Evolutionary conservation across 2,329 filamentous ascomycete genomes (phyloP), one percentile per base, ranked within the genome.

Genomic region (Alternaria angustiovoidea): DNA sequence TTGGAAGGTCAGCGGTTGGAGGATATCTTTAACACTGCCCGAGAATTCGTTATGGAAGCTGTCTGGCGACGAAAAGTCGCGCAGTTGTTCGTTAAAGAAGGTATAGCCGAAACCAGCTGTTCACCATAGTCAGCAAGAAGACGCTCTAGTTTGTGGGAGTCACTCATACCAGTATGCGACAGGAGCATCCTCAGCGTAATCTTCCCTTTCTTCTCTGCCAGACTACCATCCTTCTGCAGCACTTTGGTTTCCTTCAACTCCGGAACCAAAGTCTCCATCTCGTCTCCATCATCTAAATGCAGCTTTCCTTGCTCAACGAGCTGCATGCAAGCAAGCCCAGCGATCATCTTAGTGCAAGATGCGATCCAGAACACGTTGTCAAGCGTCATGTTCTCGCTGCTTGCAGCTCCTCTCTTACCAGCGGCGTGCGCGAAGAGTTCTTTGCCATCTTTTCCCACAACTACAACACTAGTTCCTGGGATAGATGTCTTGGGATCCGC

Each of bases 281-380:
- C 61, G 2, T 75, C 65, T 22, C 63, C 66, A 51, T 75, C 72
- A 46, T 78, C 73, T 8, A 77, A 44, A 16, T 60, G 59, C 30
- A 77, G 59, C 36, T 70, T 70, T 3, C 70, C 75, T 56, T 75
- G 57, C 57, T 77, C 74, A 3, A 77, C 74, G 22, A 77, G 59
- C 56, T 77, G 75, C 73, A 76, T 75, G 38, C 64, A 69, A 4
- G 74, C 74, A 5, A 78, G 59, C 3, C 69, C 66, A n/a, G 68
- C 65, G 41, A 75, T 67, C 64, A 78, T 68, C 51, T 78, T 78
- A 1, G 81, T 84, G 67, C 82, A 85, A 2, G 80, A 82, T 6
- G 83, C 83, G 16, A 86, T 83, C 82, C 83, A 86, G 64, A 88
- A 90, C 1, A 88, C 78, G 32, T 57, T 71, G 28, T 91, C 87